Base-by-base conservation (phyloP, 176 grass and related monocot species). In the Tillandsia fasciculata region DNA sequence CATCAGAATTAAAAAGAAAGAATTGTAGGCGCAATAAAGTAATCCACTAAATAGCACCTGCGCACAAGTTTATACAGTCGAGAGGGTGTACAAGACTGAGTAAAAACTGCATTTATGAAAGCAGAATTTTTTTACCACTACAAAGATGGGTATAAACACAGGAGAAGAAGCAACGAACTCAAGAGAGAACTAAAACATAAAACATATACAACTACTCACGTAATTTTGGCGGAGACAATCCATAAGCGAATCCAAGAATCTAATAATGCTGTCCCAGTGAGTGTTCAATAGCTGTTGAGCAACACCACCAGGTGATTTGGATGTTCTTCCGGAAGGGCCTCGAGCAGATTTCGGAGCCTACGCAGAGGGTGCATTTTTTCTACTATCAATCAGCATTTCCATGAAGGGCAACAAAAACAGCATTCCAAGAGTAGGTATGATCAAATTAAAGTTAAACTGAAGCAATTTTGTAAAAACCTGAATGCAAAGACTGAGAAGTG, bases 321-420 rank as follows among this genome's bases (percentile, higher is more conserved):
- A 68, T 81, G 79, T 66, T 80, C 84, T 90, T 83, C 84, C 87
- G 20, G 78, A 74, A 48, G 85, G 78, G 59, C 57, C 86, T 70
- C 84, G 90, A 72, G 84, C 79, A 80, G 94, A 80, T 69, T 99
- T 99, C 66, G 94, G 89, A 77, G 94, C 89, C 94, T 99, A 81
- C 73, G 52, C 59, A 78, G 23, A 64, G 17, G 33, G 4, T 42
- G 33, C 33, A 42, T 6, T 42, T 8, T 24, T 64, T 59, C 54
- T 20, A 61, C 56, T 22, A 22, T 15, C 56, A 61, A 61, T 61
- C 7, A 61, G 22, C 10, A 61, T 20, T 61, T 61, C 22, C 7
- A 22, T 23, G 56, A 23, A 61, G 56, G 12, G 56, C 7, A 2
- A 70, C 9, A 2, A 12, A 72, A 48, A 42, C 33, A 42, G 33